A percentile compares a stretch with the other conserved stretches of the same genome.
Evolutionary conservation across 805 yeast species (phyloP).

Genomic region (Wickerhamomyces queroliae): DNA sequence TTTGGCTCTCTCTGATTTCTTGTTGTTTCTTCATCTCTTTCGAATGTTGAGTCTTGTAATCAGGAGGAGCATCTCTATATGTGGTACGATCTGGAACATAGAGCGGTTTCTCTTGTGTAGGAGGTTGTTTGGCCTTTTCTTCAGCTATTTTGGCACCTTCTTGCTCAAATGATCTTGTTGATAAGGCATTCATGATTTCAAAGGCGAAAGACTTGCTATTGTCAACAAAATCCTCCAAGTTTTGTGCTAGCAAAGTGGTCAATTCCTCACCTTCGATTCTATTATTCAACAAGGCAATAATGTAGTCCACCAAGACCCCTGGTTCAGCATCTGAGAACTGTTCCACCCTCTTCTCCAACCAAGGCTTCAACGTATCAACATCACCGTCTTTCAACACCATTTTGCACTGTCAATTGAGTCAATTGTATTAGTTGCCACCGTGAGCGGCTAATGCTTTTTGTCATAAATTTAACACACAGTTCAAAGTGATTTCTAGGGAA

Average conservation of each 20-base stretch:
- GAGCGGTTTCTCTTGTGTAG: neutral
- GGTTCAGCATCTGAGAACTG: conserved; percentile 33
- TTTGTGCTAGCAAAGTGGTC: conserved; percentile 23
- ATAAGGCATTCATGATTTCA: conserved; percentile 24
- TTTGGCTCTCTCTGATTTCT: neutral
- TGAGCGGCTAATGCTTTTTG: neutral
- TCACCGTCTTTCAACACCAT: conserved; percentile 12
- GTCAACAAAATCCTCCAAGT: conserved; percentile 35
- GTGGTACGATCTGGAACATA: conserved; percentile 11
- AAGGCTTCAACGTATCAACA: conserved; percentile 15
- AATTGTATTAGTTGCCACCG: neutral
- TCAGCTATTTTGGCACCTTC: neutral
- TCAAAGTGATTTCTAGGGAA: no score
- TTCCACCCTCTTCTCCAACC: conserved; percentile 21
- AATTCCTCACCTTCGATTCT: conserved; percentile 29
- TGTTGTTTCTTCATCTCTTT: neutral
- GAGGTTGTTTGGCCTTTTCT: neutral
- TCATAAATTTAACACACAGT: no score
- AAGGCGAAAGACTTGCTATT: conserved; percentile 18
- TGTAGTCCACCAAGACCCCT: conserved; percentile 37
- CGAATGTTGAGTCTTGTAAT: conserved; percentile 2
- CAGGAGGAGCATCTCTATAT: conserved; percentile 7
- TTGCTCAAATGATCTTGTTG: conserved; percentile 5
- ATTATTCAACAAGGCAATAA: conserved; percentile 34
- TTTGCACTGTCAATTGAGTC: neutral